Evolutionary conservation across 495 filamentous ascomycete species (phyloP).

Genomic region (Penicillium samsonianum): DNA sequence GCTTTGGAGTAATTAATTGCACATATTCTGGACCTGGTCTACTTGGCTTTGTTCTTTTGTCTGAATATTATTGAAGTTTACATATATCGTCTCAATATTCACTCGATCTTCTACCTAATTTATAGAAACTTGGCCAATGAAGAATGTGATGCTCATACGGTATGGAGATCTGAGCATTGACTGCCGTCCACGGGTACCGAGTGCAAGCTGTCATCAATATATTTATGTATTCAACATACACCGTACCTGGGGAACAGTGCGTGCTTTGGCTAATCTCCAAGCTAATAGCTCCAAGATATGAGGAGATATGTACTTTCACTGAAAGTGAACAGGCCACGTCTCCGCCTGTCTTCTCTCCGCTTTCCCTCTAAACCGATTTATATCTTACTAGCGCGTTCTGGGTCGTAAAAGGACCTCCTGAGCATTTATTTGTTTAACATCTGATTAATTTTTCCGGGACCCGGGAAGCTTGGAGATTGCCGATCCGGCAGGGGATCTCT

Average conservation of each 20-base stretch:
- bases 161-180: background rate
- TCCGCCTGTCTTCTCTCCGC: constrained; percentile 9
- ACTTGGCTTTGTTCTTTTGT: background rate
- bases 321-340: constrained; percentile 14
- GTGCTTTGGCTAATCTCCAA: background rate
- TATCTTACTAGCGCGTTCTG: constrained; percentile 9
- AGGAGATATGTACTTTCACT: background rate
- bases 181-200: too few species aligned
- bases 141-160: background rate
- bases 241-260: background rate
- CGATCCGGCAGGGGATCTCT: constrained; percentile 26
- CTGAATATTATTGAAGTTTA: too few species aligned
- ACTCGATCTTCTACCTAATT: too few species aligned
- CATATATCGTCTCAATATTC: too few species aligned
- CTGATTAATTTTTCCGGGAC: background rate
- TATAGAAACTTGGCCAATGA: background rate
- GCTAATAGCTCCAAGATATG: background rate
- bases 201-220: constrained; percentile 1
- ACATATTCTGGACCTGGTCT: background rate
- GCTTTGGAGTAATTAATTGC: constrained; percentile 4
- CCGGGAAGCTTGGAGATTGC: constrained; percentile 7
- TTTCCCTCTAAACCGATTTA: background rate
- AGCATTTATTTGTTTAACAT: background rate
- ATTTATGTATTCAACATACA: background rate
- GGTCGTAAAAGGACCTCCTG: constrained; percentile 9